phyloP scores from a whole-genome alignment of 2,329 filamentous ascomycete species.

The Exophiala spinifera region DNA sequence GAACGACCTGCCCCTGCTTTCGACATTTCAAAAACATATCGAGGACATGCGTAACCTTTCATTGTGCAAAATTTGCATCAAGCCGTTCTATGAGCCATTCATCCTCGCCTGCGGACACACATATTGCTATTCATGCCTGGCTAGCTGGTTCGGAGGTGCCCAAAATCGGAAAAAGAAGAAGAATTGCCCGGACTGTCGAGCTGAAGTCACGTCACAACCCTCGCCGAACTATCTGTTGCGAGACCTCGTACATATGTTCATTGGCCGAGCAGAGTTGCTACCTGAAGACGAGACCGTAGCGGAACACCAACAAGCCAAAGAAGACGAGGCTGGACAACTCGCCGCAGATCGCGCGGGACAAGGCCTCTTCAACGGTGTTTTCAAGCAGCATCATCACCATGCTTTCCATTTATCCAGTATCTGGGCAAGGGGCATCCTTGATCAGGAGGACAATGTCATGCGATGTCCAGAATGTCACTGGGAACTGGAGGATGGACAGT shows the following conservation, averaged over 20 bases:
- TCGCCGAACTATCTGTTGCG: constrained; percentile 65
- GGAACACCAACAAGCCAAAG: constrained; percentile 57
- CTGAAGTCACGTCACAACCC: constrained; percentile 56
- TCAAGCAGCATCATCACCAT: constrained; percentile 41
- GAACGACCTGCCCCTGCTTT: constrained; percentile 31
- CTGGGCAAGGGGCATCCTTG: constrained; percentile 41
- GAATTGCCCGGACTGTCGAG: constrained; percentile 67
- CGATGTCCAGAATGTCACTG: constrained; percentile 62
- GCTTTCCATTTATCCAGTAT: constrained; percentile 14
- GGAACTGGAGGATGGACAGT: constrained; percentile 62
- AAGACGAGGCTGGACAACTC: constrained; percentile 58
- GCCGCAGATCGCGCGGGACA: constrained; percentile 58
- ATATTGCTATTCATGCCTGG: constrained; percentile 61
- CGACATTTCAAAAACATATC: constrained; percentile 53
- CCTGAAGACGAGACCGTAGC: constrained; percentile 62
- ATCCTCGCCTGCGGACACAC: constrained; percentile 67
- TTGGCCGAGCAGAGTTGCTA: constrained; percentile 57
- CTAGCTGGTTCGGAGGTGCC: constrained; percentile 36
- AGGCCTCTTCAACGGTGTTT: constrained; percentile 63
- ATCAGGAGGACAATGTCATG: constrained; percentile 58
- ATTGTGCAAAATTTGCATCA: constrained; percentile 67
- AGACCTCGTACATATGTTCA: constrained; percentile 63
- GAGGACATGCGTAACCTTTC: constrained; percentile 59
- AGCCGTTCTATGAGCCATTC: constrained; percentile 67
- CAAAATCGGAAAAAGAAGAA: constrained; percentile 44